These are phyloP conservation scores for Penicillium chermesinum DNA, from an alignment of 495 filamentous ascomycete species.

Conservation along the genomic window DNA sequence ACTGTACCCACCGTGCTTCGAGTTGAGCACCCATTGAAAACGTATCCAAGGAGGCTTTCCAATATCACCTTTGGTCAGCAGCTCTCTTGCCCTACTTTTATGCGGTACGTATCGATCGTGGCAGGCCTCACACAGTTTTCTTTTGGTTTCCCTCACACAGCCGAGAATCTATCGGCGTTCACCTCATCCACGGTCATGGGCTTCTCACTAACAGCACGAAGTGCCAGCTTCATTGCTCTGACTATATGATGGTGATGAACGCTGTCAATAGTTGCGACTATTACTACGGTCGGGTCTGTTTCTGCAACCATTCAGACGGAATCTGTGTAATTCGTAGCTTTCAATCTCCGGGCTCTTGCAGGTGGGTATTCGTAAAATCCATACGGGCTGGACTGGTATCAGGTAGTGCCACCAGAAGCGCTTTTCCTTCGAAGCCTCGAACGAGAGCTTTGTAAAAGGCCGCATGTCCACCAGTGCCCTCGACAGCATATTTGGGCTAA, in stretches of 20 bases:
- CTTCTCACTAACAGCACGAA: slow-evolving; percentile 54
- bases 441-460: slow-evolving; percentile 52
- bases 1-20: slow-evolving; percentile 55
- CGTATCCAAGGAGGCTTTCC: slow-evolving; percentile 50
- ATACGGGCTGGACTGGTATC: slow-evolving; percentile 31
- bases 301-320: slow-evolving; percentile 52
- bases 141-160: slow-evolving; percentile 23
- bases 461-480: slow-evolving; percentile 31
- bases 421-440: slow-evolving; percentile 40
- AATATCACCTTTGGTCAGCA: slow-evolving; percentile 46
- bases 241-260: slow-evolving; percentile 53
- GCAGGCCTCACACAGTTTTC: slow-evolving; percentile 26
- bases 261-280: slow-evolving; percentile 56
- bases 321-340: slow-evolving; percentile 44
- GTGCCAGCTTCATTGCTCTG: slow-evolving; percentile 50
- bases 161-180: slow-evolving; percentile 45
- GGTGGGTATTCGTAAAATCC: slow-evolving; percentile 22
- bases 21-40: slow-evolving; percentile 58
- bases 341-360: slow-evolving; percentile 15
- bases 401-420: slow-evolving; percentile 44
- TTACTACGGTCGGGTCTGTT: slow-evolving; percentile 50
- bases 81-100: slow-evolving; percentile 32
- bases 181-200: slow-evolving; percentile 56
- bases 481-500: slow-evolving; percentile 25
- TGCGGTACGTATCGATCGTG: slow-evolving; percentile 36